These are phyloP conservation scores for Eustoma russellianum DNA, from an alignment of 257 asterid genomes.

Conservation along the genomic window DNA sequence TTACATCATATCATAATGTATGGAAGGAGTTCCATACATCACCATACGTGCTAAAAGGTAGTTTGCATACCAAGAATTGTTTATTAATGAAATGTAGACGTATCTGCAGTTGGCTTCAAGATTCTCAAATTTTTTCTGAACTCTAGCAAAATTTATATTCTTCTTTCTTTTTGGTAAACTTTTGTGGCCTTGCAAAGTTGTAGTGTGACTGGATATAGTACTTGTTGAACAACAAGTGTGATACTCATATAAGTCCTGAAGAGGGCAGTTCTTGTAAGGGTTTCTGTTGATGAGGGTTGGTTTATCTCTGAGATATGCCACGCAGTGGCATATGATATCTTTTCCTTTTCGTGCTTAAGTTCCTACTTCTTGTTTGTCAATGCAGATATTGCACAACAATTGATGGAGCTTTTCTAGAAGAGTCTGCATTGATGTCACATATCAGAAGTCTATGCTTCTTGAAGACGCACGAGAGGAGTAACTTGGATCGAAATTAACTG, in stretches of 20 bases:
- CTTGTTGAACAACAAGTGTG: no score
- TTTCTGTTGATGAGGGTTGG: no score
- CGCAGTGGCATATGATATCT: not conserved
- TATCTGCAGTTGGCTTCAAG: not conserved
- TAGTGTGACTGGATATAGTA: no score
- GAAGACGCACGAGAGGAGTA: not conserved
- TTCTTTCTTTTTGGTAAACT: no score
- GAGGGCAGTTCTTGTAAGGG: no score
- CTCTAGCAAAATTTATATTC: no score
- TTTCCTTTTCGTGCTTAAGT: no score
- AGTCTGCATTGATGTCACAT: not conserved
- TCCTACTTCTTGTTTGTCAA: not conserved
- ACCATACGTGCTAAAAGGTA: slow-evolving; percentile 77
- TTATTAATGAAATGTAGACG: not conserved
- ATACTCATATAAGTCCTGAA: no score
- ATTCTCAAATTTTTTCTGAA: not conserved
- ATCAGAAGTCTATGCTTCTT: no score
- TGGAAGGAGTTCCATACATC: slow-evolving; percentile 85
- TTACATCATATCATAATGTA: slow-evolving; percentile 54
- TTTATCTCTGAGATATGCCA: not conserved
- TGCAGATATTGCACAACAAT: slow-evolving; percentile 40
- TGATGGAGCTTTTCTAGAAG: slow-evolving; percentile 70
- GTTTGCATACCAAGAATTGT: slow-evolving; percentile 1
- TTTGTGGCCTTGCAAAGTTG: no score
- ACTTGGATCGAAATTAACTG: not conserved